Evolutionary conservation across 495 filamentous ascomycete species (phyloP), one percentile per base, ranked within the genome.

Genomic region (Astrothelium macrocarpum): DNA sequence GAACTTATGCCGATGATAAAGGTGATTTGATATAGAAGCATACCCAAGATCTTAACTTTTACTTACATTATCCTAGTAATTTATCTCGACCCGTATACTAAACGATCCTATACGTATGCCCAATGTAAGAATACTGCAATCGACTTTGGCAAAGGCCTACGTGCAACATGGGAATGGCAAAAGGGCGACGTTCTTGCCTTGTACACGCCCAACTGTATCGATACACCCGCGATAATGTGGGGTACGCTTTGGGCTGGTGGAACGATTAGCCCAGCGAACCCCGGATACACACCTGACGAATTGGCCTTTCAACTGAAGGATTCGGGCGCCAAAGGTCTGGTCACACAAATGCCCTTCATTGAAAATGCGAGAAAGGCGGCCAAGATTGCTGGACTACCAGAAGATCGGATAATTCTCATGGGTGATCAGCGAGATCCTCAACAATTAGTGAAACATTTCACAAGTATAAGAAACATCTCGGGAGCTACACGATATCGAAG

Each of bases 271-370:
- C 89, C 94, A 0, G 91, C 90, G 12, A 97, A 97, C 72, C 92
- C 94, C 26, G 82, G 83, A 1, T 97, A 97, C 75, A 95, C 87
- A 1, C 82, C 79, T 26, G 85, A 95, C 7, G 93, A 97, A 72
- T 81, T 97, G 16, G 87, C 88, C 20, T 95, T 89, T 72, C 94
- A 97, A 74, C 81, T 97, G 64, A 84, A 87, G 68, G 87, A 95
- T 73, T 86, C 89, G 0, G 81, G 82, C 1, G 91, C 90, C 32
- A 91, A 86, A 69, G 90, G 79, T 1, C 73, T 97, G 25, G 81
- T 87, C 2, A 97, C 94, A 0, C 88, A 90, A 65, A 68, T 78
- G 7, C 73, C 85, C 0, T 78, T 86, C 60, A 77, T 95, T 1
- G 69, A 81, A 7, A 79, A 78, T 1, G 93, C 86, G 4, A 71